phyloP scores from a whole-genome alignment of 352 stramenopile species.

The Elongisporangium anandrum region DNA sequence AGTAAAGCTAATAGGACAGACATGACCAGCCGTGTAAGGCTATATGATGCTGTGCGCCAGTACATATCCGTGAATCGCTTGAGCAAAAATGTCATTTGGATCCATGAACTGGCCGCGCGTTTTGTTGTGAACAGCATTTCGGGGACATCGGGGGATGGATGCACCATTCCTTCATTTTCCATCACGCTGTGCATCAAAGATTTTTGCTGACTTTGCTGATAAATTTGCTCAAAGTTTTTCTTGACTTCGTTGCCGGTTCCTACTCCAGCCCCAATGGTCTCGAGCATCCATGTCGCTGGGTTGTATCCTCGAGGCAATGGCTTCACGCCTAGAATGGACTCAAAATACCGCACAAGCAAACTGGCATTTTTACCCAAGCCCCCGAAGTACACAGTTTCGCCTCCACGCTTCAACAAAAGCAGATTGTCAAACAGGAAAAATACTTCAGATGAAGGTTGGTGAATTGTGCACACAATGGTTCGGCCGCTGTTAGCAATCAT shows the following conservation, averaged over 20 bases:
- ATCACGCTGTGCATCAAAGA: conserved; percentile 12
- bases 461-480: conserved; percentile 83
- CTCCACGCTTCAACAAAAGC: conserved; percentile 51
- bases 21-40: conserved; percentile 42
- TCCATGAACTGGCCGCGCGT: conserved; percentile 17
- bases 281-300: conserved; percentile 9
- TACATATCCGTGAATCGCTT: conserved; percentile 15
- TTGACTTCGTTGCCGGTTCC: neutral
- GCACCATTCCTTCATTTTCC: conserved; percentile 15
- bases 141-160: conserved; percentile 9
- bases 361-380: conserved; percentile 17
- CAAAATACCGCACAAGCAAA: conserved; percentile 21
- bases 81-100: conserved; percentile 18
- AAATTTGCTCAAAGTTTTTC: conserved; percentile 7
- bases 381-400: conserved; percentile 31
- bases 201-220: conserved; percentile 1
- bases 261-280: conserved; percentile 28
- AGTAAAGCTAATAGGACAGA: conserved; percentile 49
- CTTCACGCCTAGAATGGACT: conserved; percentile 5
- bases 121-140: conserved; percentile 25
- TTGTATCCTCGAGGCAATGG: conserved; percentile 32
- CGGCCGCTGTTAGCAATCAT: conserved; percentile 11
- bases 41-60: conserved; percentile 53
- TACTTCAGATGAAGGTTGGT: conserved; percentile 77
- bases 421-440: conserved; percentile 80